Evolutionary conservation across 208 protist species (phyloP).

Genomic region (Leishmania braziliensis): DNA sequence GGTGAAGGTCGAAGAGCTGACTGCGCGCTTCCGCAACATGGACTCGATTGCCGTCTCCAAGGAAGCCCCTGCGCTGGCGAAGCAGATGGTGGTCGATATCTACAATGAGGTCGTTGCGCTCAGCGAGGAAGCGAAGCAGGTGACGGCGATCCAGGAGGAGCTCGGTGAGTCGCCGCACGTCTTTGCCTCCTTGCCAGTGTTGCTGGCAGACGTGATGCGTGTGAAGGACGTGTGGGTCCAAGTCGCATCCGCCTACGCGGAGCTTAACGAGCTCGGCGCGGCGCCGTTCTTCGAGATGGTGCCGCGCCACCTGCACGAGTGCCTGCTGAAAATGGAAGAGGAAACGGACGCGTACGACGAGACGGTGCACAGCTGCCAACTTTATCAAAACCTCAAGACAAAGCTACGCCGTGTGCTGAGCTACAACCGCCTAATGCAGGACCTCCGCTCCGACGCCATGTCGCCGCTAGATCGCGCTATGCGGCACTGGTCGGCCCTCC

Average conservation of each 20-base stretch:
- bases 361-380: slow-evolving; percentile 58
- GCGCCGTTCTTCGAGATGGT: slow-evolving; percentile 94
- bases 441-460: slow-evolving; percentile 95
- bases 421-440: slow-evolving; percentile 81
- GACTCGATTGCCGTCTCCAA: slow-evolving; percentile 42
- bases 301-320: slow-evolving; percentile 86
- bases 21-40: slow-evolving; percentile 47
- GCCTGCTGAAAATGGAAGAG: slow-evolving; percentile 65
- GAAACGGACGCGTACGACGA: slow-evolving; percentile 63
- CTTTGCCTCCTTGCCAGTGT: slow-evolving; percentile 55
- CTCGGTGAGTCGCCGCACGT: slow-evolving; percentile 57
- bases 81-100: slow-evolving; percentile 68
- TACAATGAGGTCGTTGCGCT: slow-evolving; percentile 69
- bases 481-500: slow-evolving; percentile 79
- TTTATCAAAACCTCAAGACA: slow-evolving; percentile 51
- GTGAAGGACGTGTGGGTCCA: slow-evolving; percentile 93
- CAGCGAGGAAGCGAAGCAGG: slow-evolving; percentile 72
- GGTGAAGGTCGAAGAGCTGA: slow-evolving; percentile 52
- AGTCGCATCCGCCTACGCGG: slow-evolving; percentile 70
- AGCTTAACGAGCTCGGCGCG: slow-evolving; percentile 85
- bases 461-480: slow-evolving; percentile 73
- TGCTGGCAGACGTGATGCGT: slow-evolving; percentile 85
- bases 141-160: slow-evolving; percentile 79
- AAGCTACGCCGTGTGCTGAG: slow-evolving; percentile 50
- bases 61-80: slow-evolving; percentile 41